Base-by-base conservation (phyloP, 148 eudicot species). In the Nepenthes gracilis region DNA sequence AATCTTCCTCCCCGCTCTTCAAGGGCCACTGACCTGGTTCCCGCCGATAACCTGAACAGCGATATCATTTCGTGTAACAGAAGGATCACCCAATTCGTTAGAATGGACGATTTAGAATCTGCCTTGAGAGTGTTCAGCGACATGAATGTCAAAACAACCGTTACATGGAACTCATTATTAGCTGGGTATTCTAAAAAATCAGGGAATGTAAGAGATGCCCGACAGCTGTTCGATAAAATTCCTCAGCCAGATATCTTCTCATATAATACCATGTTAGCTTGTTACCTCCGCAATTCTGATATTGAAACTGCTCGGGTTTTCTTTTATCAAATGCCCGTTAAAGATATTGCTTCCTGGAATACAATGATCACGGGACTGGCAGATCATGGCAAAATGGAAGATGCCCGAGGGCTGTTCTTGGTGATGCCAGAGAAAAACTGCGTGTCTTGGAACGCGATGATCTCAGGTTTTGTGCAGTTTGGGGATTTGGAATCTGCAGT, bases 371-470 rank as follows among this genome's bases (percentile, higher is more conserved):
- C 95, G 23, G 87, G 89, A 35, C 74, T 81, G 38, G 82, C 72
- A 2, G 75, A 55, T 49, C 74, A 79, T 64, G 75, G 87, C 66
- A 64, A 68, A 71, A 81, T 87, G 87, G 70, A 71, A 14, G 85
- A 81, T 61, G 90, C 90, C 7, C 36, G 57, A 13, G 60, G 73
- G 35, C 64, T 84, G 49, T 87, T 87, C 60, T 60, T 50, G 23
- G 67, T 57, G 36, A 87, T 81, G 87, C 90, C 87, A 2, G 66
- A 49, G 66, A 84, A 67, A 68, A 83, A 86, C 77, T 56, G 48
- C 12, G 85, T 81, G 58, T 81, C 87, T 2, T 87, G 95, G 95
- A 87, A 87, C 64, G 85, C 77, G 1, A 77, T 87, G 86, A 75
- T 86, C 57, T 78, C 94, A 1, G 87, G 95, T 32, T 84, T 77